Base-by-base conservation (phyloP, 1,284 basidiomycete genomes). In the Ustilago hordei region DNA sequence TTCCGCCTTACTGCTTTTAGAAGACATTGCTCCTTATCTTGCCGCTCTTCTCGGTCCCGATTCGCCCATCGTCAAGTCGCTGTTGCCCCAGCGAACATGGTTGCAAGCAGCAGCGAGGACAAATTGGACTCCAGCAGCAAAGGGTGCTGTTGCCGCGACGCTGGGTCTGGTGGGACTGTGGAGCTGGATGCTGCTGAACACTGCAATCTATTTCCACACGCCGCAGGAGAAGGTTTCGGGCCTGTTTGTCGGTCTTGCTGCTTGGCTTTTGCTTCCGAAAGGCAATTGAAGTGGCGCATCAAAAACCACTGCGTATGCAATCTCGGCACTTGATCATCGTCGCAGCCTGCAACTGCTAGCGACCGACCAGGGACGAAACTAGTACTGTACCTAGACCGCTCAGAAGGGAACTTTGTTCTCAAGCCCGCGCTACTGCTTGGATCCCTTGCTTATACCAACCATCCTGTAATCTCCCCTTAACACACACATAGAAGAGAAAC, bases 171-270 rank as follows among this genome's bases (percentile, higher is more conserved):
- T 95, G 28, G 88, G 72, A 0, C 85, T 93, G 3, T 95, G 93
- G 91, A 81, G 93, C 43, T 90, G 93, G 85, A 93, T 94, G 82
- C 88, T 90, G 11, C 90, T 90, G 74, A 92, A 92, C 59, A 98
- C 95, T 15, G 91, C 92, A 55, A 87, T 97, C 15, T 98, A 95
- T 87, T 98, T 96, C 88, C 95, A 98, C 84, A 90, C 92, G 7
- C 92, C 93, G 0, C 87, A 90, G 32, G 95, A 98, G 88, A 98
- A 98, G 87, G 73, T 94, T 43, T 91, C 91, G 0, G 95, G 95
- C 2, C 91, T 92, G 62, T 34, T 84, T 36, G 61, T 80, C 13
- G 85, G 60, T 19, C 17, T 82, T n/a, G 39, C 39, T 6, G 74
- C 81, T 8, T 85, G 81, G 80, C 15, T 72, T n/a, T 35, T 69